Conservation (phyloP, 2,329 filamentous ascomycete species). For the Diaporthe citrichinensis region DNA sequence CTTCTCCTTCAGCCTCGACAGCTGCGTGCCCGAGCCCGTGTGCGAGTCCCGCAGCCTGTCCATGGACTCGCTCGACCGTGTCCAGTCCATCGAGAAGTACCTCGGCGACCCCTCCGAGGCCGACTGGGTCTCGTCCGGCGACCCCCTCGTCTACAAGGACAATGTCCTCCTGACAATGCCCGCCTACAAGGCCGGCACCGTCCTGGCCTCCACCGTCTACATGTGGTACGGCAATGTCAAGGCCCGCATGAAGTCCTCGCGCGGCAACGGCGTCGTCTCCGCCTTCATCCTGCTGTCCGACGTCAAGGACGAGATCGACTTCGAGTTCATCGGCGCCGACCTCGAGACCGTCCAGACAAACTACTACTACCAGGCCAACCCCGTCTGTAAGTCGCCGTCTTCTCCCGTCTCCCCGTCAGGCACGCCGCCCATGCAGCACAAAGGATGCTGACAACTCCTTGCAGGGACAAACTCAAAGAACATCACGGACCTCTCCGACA, state of each 20-base stretch:
- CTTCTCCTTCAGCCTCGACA: constrained; percentile 85
- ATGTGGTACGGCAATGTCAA: constrained; percentile 98
- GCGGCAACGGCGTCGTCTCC: constrained; percentile 91
- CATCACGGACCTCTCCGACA: constrained; percentile 74
- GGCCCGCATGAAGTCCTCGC: constrained; percentile 86
- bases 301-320: constrained; percentile 98
- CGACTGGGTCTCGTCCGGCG: constrained; percentile 92
- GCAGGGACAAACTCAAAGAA: constrained; percentile 83
- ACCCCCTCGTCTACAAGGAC: constrained; percentile 76
- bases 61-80: constrained; percentile 79
- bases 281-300: constrained; percentile 97
- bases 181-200: constrained; percentile 85
- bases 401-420: too few species aligned
- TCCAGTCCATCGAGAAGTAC: constrained; percentile 83
- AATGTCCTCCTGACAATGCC: constrained; percentile 91
- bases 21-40: constrained; percentile 87
- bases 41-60: constrained; percentile 83
- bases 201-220: constrained; percentile 86
- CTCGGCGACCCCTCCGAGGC: constrained; percentile 84
- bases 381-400: constrained; percentile 81
- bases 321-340: constrained; percentile 91
- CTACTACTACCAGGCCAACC: constrained; percentile 96
- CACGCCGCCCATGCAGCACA: too few species aligned
- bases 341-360: constrained; percentile 88
- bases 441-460: constrained; percentile 15